These are phyloP conservation scores for Exophiala spinifera DNA, from an alignment of 2,329 filamentous ascomycete species.

Conservation along the genomic window DNA sequence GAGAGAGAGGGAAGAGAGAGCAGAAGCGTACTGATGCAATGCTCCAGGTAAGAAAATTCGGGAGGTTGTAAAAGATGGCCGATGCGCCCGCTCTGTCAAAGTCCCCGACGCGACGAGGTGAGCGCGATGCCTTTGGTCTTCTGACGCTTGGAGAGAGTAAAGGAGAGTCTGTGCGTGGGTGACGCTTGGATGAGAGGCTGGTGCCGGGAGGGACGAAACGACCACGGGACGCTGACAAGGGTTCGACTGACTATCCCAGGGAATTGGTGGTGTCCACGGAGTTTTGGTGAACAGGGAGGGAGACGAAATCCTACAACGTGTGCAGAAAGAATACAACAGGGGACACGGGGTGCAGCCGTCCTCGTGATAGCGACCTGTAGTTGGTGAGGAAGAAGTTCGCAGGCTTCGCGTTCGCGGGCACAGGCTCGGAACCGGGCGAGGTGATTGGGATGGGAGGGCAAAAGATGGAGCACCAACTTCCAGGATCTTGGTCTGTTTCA, in stretches of 20 bases:
- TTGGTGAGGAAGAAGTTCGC: background rate
- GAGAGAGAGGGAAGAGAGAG: background rate
- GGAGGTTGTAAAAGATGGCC: conserved; percentile 15
- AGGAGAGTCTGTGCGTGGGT: conserved; percentile 5
- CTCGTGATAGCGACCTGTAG: background rate
- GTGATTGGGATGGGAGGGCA: background rate
- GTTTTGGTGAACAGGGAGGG: background rate
- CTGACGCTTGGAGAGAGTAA: background rate
- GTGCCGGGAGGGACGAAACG: background rate
- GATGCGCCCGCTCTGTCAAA: conserved; percentile 9
- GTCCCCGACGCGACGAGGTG: conserved; percentile 9
- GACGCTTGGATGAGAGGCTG: conserved; percentile 2
- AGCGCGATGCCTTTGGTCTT: conserved; percentile 2
- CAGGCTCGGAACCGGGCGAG: background rate
- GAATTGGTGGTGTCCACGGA: too few species aligned
- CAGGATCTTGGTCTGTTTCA: conserved; percentile 3
- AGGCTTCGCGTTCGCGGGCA: background rate
- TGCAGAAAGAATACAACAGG: too few species aligned
- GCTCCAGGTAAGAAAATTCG: conserved; percentile 3
- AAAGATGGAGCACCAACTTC: background rate
- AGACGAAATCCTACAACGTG: too few species aligned
- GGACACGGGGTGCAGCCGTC: too few species aligned
- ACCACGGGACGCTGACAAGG: background rate
- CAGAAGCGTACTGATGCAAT: background rate
- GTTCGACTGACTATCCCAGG: too few species aligned